A percentile compares a stretch with the other conserved stretches of the same genome.
Evolutionary conservation across 768 basidiomycete genomes (phyloP).

Genomic region (Tephrocybe sp.): DNA sequence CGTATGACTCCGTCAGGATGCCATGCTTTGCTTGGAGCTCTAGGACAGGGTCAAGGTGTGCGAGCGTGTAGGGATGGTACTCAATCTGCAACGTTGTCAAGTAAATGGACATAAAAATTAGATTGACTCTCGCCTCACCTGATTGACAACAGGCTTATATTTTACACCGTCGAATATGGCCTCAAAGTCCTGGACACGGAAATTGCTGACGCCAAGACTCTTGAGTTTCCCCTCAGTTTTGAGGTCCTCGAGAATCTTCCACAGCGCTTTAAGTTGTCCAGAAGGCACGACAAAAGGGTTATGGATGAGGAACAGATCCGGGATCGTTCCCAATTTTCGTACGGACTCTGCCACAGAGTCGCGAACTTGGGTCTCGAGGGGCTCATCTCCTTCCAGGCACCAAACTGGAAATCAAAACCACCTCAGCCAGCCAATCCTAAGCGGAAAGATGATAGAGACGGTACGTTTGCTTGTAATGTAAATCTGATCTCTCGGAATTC

Average conservation of each 20-base stretch:
- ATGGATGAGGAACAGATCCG: constrained; percentile 58
- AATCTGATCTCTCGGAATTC: constrained; percentile 9
- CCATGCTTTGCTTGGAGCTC: constrained; percentile 32
- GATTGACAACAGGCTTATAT: constrained; percentile 52
- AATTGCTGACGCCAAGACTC: constrained; percentile 54
- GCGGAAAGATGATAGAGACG: constrained; percentile 1
- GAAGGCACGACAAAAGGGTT: constrained; percentile 26
- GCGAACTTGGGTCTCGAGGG: constrained; percentile 32
- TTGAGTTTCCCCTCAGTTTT: constrained; percentile 37
- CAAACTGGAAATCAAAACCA: neutral
- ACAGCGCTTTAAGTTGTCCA: constrained; percentile 30
- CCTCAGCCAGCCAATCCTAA: neutral
- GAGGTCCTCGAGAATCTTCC: constrained; percentile 51
- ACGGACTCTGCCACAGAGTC: constrained; percentile 42
- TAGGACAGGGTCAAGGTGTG: constrained; percentile 31
- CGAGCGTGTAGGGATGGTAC: constrained; percentile 32
- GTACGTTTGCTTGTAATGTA: constrained; percentile 25
- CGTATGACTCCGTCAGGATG: constrained; percentile 36
- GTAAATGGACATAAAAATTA: neutral
- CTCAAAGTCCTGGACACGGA: constrained; percentile 42
- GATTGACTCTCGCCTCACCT: constrained; percentile 27
- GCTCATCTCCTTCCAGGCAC: constrained; percentile 12
- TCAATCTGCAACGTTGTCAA: constrained; percentile 24
- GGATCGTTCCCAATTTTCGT: constrained; percentile 41
- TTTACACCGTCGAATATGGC: constrained; percentile 39